Percentiles rank a stretch among this genome's conserved stretches.
phyloP scores from a whole-genome alignment of 805 yeast species.

The Teunomyces gatunensis region DNA sequence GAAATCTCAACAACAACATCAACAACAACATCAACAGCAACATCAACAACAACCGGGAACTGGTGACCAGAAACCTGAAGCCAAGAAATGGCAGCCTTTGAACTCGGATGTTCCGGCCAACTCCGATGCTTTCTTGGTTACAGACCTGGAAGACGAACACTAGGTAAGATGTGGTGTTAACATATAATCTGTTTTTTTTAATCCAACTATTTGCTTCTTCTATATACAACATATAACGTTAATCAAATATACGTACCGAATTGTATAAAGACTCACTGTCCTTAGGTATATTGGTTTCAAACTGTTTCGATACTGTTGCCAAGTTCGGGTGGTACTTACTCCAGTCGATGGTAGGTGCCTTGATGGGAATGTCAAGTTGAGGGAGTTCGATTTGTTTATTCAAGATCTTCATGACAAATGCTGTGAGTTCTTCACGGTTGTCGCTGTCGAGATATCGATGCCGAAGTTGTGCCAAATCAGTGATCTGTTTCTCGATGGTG shows the following conservation, averaged over 20 bases:
- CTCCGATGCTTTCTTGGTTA: conserved; percentile 43
- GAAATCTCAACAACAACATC: background rate
- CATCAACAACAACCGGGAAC: background rate
- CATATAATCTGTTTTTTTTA: too few species aligned
- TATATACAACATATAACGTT: conserved; percentile 7
- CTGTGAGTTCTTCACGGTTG: conserved; percentile 24
- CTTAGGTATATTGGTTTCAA: conserved; percentile 9
- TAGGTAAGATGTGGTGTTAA: background rate
- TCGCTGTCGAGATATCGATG: conserved; percentile 15
- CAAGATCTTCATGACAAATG: conserved; percentile 33
- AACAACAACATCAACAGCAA: background rate
- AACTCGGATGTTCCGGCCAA: conserved; percentile 39
- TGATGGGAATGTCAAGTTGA: conserved; percentile 28
- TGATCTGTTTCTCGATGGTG: conserved; percentile 28
- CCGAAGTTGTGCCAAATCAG: conserved; percentile 28
- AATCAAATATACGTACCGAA: conserved; percentile 24
- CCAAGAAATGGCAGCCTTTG: conserved; percentile 38
- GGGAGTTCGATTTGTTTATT: conserved; percentile 35
- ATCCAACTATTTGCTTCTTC: background rate
- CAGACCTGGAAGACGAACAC: conserved; percentile 45
- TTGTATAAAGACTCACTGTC: conserved; percentile 17
- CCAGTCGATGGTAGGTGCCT: conserved; percentile 38
- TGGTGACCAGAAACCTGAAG: conserved; percentile 2
- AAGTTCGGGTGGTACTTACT: conserved; percentile 33
- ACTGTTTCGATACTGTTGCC: conserved; percentile 18